Conservation (phyloP, 2,329 filamentous ascomycete genomes). For the Penicillium sp. region DNA sequence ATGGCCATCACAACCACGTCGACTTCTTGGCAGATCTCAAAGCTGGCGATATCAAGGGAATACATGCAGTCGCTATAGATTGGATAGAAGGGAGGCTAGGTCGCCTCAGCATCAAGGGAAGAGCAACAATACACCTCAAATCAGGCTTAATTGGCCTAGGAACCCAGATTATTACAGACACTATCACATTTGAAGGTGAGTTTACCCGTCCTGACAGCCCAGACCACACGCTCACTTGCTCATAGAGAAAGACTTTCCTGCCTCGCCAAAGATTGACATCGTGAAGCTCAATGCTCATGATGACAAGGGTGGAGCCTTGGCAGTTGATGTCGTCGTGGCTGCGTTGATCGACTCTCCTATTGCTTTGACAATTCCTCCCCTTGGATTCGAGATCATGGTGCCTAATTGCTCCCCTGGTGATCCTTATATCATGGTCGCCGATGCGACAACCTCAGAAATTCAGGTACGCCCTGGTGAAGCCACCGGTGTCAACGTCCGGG, state of each 20-base stretch:
- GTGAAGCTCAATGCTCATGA: conserved; percentile 77
- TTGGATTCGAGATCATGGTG: conserved; percentile 81
- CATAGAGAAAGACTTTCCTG: conserved; percentile 63
- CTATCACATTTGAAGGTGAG: conserved; percentile 79
- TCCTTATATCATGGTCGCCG: conserved; percentile 73
- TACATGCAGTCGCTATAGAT: conserved; percentile 79
- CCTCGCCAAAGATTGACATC: conserved; percentile 78
- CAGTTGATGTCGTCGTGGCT: conserved; percentile 71
- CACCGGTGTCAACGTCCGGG: conserved; percentile 67
- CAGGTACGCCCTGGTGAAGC: conserved; percentile 66
- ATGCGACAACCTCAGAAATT: conserved; percentile 67
- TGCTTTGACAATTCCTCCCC: conserved; percentile 69
- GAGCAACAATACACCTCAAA: conserved; percentile 69
- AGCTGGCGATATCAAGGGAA: conserved; percentile 72
- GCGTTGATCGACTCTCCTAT: conserved; percentile 77
- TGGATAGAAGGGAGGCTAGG: conserved; percentile 79
- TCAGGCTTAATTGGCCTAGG: conserved; percentile 79
- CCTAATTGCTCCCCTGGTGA: conserved; percentile 73
- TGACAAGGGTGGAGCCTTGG: conserved; percentile 65
- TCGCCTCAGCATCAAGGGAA: conserved; percentile 68
- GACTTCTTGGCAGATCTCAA: conserved; percentile 75
- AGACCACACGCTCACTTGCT: background rate
- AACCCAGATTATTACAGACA: conserved; percentile 70
- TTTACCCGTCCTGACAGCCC: conserved; percentile 49
- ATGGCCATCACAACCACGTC: conserved; percentile 72